phyloP scores from a whole-genome alignment of 768 basidiomycete genomes.

The Lentinula raphanica region DNA sequence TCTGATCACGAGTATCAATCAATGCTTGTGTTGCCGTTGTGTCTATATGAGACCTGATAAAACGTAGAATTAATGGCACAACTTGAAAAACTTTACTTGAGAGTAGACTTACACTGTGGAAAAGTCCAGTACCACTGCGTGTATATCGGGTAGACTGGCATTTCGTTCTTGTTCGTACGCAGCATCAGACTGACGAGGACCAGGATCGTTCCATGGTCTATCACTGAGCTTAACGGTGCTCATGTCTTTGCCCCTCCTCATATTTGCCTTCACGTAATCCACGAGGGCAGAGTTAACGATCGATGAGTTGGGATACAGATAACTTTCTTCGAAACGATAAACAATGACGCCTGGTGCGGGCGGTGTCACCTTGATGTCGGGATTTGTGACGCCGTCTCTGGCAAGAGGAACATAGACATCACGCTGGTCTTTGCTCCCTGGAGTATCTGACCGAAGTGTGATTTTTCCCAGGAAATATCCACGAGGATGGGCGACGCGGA shows the following conservation, averaged over 20 bases:
- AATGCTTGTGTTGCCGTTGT: constrained; percentile 89
- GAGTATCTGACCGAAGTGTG: constrained; percentile 41
- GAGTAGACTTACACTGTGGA: constrained; percentile 58
- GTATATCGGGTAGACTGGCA: constrained; percentile 57
- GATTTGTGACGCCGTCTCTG: constrained; percentile 57
- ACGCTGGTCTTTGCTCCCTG: constrained; percentile 38
- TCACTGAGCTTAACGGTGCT: constrained; percentile 58
- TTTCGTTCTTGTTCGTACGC: constrained; percentile 46
- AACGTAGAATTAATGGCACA: background rate
- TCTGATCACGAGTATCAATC: constrained; percentile 79
- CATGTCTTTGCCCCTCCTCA: constrained; percentile 72
- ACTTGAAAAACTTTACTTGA: background rate
- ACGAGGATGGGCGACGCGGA: constrained; percentile 84
- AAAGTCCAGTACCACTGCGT: constrained; percentile 90
- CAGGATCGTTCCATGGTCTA: constrained; percentile 93
- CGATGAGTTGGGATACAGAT: constrained; percentile 78
- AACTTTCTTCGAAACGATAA: constrained; percentile 89
- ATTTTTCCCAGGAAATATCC: constrained; percentile 90
- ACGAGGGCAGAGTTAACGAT: constrained; percentile 68
- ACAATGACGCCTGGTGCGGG: constrained; percentile 85
- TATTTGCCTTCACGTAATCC: constrained; percentile 73
- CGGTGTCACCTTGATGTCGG: constrained; percentile 64
- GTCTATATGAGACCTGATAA: constrained; percentile 74
- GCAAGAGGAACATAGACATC: constrained; percentile 83
- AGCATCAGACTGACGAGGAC: constrained; percentile 47